Evolutionary conservation across 2,329 filamentous ascomycete genomes (phyloP), one percentile per base, ranked within the genome.

Genomic region (Colletotrichum abscissum): DNA sequence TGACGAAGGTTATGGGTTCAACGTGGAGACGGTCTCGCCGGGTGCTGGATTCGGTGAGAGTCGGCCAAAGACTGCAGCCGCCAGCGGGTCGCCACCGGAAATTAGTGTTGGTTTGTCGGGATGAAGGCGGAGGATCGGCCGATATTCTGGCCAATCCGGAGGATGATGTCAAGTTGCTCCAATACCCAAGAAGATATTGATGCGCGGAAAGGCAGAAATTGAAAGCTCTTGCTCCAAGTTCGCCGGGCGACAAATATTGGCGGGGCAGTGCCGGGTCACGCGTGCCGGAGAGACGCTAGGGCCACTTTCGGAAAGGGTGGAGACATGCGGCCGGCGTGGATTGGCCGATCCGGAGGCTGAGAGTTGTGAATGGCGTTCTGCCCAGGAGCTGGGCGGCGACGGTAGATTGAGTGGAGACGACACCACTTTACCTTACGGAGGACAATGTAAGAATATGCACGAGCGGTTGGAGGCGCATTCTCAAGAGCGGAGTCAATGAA

Each of bases 271-370:
- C 56, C 67, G 55, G 56, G 60, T 71, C 71, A 73, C 60, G 67
- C 55, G 71, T 66, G 67, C 67, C 62, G 67, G 56, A 12, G 49
- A 58, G 62, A 62, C 71, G 67, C 71, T 71, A 63, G 38, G 42
- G 28, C 66, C 70, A 70, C 33, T 22, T 60, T 49, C 71, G 67
- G 62, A 30, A 52, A 38, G 26, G 26, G 62, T 71, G 67, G 67
- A 46, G 16, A 38, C 60, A 52, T 30, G 55, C 24, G 30, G 11
- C 19, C 67, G 71, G 62, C 62, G 56, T 14, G 30, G 60, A 71
- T 71, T 73, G 60, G 71, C 71, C 55, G 67, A 71, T 46, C 56
- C 71, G 67, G 67, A 66, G 71, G 46, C 49, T 71, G 56, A 28
- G 46, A 30, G 35, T 54, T 8, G n/a, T 35, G 33, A 59, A 54